phyloP scores from a whole-genome alignment of 768 basidiomycete genomes.

The Rhodotorula paludigena region DNA sequence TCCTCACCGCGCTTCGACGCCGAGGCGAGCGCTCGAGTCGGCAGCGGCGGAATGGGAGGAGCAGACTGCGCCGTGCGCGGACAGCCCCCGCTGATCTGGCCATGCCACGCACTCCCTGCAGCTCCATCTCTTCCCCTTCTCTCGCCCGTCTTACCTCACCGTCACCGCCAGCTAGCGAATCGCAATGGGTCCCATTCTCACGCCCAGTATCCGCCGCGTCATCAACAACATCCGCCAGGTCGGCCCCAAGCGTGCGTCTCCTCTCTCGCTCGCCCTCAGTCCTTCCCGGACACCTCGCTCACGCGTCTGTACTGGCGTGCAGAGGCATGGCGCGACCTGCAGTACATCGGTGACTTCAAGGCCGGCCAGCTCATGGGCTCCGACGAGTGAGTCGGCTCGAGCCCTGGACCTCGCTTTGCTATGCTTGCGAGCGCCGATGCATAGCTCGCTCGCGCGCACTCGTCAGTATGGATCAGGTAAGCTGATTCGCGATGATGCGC shows the following conservation, averaged over 20 bases:
- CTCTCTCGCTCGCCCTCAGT: no score
- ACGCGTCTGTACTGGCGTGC: not conserved
- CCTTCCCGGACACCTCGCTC: not conserved
- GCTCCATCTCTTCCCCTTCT: not conserved
- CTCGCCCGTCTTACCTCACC: not conserved
- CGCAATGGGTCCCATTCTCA: conserved; percentile 18
- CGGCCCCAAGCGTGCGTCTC: conserved; percentile 19
- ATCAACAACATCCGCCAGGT: conserved; percentile 34
- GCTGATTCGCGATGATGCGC: conserved; percentile 1
- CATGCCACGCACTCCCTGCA: no score
- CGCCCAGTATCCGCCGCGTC: conserved; percentile 25
- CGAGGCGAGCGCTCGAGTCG: no score
- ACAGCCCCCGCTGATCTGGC: no score
- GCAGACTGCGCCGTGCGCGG: no score
- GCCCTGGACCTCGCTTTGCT: no score
- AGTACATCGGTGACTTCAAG: conserved; percentile 93
- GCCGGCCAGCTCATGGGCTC: conserved; percentile 67
- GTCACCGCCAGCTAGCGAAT: not conserved
- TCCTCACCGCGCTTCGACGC: no score
- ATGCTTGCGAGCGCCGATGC: no score
- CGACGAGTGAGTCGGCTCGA: conserved; percentile 70
- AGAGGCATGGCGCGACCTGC: conserved; percentile 51
- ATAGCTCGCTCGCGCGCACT: not conserved
- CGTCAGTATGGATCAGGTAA: not conserved
- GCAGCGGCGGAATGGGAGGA: no score